Base-by-base conservation (phyloP, 495 filamentous ascomycete species). In the Cetradonia linearis region DNA sequence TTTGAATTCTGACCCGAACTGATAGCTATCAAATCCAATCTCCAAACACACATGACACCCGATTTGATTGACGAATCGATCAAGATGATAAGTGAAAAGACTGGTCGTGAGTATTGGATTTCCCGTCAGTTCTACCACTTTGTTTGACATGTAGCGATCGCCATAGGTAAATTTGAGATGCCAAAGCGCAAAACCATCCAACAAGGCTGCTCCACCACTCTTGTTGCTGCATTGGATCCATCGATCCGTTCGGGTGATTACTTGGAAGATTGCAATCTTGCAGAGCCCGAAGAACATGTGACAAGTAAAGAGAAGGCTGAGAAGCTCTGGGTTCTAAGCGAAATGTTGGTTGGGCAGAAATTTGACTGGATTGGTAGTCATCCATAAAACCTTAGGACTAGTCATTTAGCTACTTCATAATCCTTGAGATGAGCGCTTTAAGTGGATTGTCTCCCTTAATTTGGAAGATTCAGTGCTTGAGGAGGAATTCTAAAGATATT, bases 181-280 rank as follows among this genome's bases (percentile, higher is more conserved):
- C n/a, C 28, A 23, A 37, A 56, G 11, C 14, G 4, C 47, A 84
- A 84, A 69, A 74, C 71, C 2, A 58, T 68, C 0, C 73, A 79
- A 42, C 72, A 81, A 61, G 83, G 82, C 2, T 73, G 71, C n/a
- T 77, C 81, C 10, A 85, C 80, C 0, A 78, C 77, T 28, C 61
- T 86, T 0, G 77, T 80, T 20, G 82, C 81, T 1, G 81, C 81
- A 0, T 72, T 83, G 62, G 80, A 85, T 63, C 78, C 80, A 0
- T 69, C 33, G 9, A 33, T 59, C 49, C n/a, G 10, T 6, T 52
- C 57, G 23, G 77, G 75, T 3, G 66, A 63, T 8, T 80, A 68
- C 62, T 64, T 78, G 8, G 59, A 59, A 37, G 72, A 77, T 55
- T 77, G 75, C 53, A 72, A 76, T 47, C 67, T 75, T 27, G 68